Evolutionary conservation across 2,329 filamentous ascomycete species (phyloP).

Genomic region (Ceratocystis ficicola): DNA sequence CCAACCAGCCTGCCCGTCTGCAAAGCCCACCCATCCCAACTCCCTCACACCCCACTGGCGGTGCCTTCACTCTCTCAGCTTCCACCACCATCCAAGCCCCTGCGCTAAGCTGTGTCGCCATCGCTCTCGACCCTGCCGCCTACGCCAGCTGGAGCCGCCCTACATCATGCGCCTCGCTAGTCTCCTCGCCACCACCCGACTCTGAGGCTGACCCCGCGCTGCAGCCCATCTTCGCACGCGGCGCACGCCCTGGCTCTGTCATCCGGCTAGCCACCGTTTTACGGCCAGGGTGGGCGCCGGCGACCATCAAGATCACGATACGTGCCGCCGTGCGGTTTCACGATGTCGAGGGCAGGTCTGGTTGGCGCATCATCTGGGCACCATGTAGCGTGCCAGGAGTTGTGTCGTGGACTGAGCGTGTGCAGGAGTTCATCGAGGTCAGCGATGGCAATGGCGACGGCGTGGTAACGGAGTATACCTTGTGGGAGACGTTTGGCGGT

Average conservation of each 20-base stretch:
- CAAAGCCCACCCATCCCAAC: neutral
- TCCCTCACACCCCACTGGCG: conserved; percentile 2
- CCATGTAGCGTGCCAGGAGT: conserved; percentile 25
- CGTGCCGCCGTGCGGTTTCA: conserved; percentile 28
- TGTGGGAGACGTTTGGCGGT: conserved; percentile 38
- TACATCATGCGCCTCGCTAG: neutral
- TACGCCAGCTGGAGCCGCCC: conserved; percentile 16
- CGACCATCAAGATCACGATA: neutral
- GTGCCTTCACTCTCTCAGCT: conserved; percentile 8
- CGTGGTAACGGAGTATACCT: conserved; percentile 30
- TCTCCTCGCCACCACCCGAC: neutral
- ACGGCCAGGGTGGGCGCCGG: neutral
- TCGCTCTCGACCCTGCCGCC: neutral
- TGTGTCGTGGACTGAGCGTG: conserved; percentile 32
- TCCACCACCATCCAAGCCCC: neutral
- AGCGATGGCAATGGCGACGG: conserved; percentile 22
- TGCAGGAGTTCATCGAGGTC: conserved; percentile 33
- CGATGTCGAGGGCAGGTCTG: conserved; percentile 26
- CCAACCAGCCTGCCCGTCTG: neutral
- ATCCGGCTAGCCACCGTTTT: neutral
- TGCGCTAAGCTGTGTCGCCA: conserved; percentile 1
- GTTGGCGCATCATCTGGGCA: conserved; percentile 34
- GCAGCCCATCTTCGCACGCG: neutral
- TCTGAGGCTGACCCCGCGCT: neutral
- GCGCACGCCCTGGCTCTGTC: neutral